Evolutionary conservation across 768 basidiomycete genomes (phyloP).

Genomic region (Pleurotus giganteus): DNA sequence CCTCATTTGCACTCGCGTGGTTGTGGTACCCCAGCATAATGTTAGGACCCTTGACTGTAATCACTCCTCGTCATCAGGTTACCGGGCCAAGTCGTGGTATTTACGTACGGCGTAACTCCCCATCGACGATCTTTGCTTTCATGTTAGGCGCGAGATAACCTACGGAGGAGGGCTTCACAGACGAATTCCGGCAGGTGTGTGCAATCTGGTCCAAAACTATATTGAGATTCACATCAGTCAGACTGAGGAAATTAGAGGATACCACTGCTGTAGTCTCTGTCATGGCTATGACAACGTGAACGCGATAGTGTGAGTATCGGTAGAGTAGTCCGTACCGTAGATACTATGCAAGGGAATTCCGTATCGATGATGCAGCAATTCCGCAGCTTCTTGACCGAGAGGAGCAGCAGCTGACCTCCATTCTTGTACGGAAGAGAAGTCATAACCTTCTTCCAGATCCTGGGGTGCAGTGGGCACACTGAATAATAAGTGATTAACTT

Average conservation of each 20-base stretch:
- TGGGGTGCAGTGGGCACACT: not conserved
- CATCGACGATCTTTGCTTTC: not conserved
- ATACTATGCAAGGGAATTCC: not conserved
- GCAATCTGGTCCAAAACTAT: not conserved
- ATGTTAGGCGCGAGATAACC: not conserved
- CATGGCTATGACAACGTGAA: not conserved
- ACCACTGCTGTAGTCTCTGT: not conserved
- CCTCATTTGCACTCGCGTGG: not conserved
- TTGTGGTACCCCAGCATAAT: slow-evolving; percentile 10
- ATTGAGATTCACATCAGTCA: not conserved
- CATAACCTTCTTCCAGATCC: not conserved
- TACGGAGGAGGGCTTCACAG: not conserved
- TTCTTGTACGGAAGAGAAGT: not conserved
- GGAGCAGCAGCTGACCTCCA: slow-evolving; percentile 8
- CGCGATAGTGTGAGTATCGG: not conserved
- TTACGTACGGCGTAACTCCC: not conserved
- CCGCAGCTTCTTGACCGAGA: not conserved
- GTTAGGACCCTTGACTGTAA: slow-evolving; percentile 9
- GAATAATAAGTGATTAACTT: not conserved
- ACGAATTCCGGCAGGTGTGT: not conserved
- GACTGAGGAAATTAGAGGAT: no score
- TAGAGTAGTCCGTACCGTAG: not conserved
- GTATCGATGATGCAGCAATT: not conserved
- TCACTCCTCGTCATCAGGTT: not conserved
- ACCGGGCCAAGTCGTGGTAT: not conserved